phyloP scores from a whole-genome alignment of 805 yeast genomes.

The Cyberlindnera euphorbiae region DNA sequence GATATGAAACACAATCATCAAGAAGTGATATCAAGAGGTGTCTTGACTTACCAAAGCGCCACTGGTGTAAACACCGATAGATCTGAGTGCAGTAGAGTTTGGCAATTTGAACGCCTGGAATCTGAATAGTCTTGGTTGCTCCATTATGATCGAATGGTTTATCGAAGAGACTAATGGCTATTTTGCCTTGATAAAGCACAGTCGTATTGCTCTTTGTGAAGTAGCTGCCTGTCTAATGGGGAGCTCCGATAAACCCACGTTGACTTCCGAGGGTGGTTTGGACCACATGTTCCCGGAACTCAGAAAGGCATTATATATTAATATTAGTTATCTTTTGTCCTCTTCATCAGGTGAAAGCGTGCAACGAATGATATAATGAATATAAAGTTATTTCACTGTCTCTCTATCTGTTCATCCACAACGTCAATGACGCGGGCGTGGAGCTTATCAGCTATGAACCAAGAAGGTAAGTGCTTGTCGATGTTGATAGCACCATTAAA shows the following conservation, averaged over 20 bases:
- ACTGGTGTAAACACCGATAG: constrained; percentile 71
- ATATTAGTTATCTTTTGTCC: no score
- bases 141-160: no score
- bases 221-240: no score
- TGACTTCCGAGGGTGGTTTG: no score
- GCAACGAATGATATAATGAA: neutral
- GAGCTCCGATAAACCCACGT: constrained; percentile 7
- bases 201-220: no score
- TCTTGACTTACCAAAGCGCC: constrained; percentile 51
- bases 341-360: no score
- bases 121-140: constrained; percentile 53
- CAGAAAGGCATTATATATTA: no score
- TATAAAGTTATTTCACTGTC: constrained; percentile 15
- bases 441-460: constrained; percentile 33
- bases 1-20: no score
- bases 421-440: constrained; percentile 28
- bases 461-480: constrained; percentile 44
- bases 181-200: no score
- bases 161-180: no score
- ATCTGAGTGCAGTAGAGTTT: constrained; percentile 62
- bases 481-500: constrained; percentile 67
- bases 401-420: constrained; percentile 39
- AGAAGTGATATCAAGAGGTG: no score
- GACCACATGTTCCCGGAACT: neutral
- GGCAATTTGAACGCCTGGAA: constrained; percentile 64